Base-by-base conservation (phyloP, 2,329 filamentous ascomycete genomes). In the Akanthomyces dipterigenus region DNA sequence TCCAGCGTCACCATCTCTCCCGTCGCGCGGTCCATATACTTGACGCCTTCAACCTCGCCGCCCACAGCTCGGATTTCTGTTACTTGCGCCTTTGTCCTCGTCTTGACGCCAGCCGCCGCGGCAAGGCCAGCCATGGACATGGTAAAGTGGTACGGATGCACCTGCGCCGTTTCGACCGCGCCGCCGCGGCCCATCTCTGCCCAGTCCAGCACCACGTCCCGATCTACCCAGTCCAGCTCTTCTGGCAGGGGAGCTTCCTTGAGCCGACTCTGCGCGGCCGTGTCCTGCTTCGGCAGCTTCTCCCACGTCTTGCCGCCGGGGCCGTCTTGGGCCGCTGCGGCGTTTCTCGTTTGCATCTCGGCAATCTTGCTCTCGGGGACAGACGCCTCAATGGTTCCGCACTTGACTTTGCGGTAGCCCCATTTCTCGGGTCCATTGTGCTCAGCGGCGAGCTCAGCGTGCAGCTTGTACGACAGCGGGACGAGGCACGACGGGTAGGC, bases 121-220 rank as follows among this genome's bases (percentile, higher is more conserved):
- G 93, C 92, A 14, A 97, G 80, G 46, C 85, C 78, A 5, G 90
- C 90, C 74, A 98, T 96, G 18, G 87, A 81, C 0, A 85, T 93
- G 0, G 95, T 98, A 71, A 99, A 98, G 49, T 91, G 87, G 64
- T 88, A 90, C 0, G 95, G 95, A 69, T 99, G 93, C 3, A 98
- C 93, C 75, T 99, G 95, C 0, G 95, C 90, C 1, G 95, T 98
- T 64, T 91, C 90, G 1, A 82, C 82, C 0, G 86, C 84, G 3
- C 85, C 87, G 2, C 78, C 77, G 1, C 70, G 66, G 26, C 91
- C 91, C 91, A 98, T 97, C 70, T 88, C 86, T 38, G 90, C 85
- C 75, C 96, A 98, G 22, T 80, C 79, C 58, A 78, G 77, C 24
- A 96, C 76, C 2, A 87, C 77, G 5, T 87, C 84, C 1, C 82